Base-by-base conservation (phyloP, 495 filamentous ascomycete genomes). In the Podospora comata region DNA sequence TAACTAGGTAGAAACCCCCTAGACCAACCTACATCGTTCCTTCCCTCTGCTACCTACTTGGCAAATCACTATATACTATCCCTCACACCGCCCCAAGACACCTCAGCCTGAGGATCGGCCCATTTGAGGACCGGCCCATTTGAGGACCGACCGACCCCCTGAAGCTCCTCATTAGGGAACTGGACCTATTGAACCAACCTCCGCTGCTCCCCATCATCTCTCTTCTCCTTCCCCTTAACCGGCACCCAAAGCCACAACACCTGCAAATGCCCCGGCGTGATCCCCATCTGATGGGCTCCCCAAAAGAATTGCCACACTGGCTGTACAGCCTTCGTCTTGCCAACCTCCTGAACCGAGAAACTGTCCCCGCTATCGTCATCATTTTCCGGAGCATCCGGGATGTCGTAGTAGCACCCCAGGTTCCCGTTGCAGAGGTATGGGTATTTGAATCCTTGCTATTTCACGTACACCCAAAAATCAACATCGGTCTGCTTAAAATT, bases 401-500 rank as follows among this genome's bases (percentile, higher is more conserved):
- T 69, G 56, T 80, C 78, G 55, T 75, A 79, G 65, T 59, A 72
- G 73, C 78, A 80, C 71, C 69, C 67, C 5, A 71, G 34, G 26
- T 79, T 72, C 2, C 75, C 76, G 67, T 73, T 77, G 72, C 78
- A 80, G 7, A 80, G 48, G 62, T 78, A 78, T 3, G 78, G 68
- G 62, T 73, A 67, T 2, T 69, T 70, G 56, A 77, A 71, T 16
- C 78, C 78, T 58, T 73, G 63, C 67, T 71, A 20, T 20, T 15
- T 16, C 18, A 4, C 0, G 19, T 30, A 9, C 19, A 28, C 20
- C 20, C 20, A 32, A 32, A 32, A 30, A 26, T 39, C 19, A 69
- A 58, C 19, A 19, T 60, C 23, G 68, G 69, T 61, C 69, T 56
- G 4, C 15, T 15, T 11, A 30, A 32, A 4, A 15, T 55, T 55